Evolutionary conservation across 176 grass and related monocot genomes (phyloP), one percentile per base, ranked within the genome.

Genomic region (Aegilops longissima): DNA sequence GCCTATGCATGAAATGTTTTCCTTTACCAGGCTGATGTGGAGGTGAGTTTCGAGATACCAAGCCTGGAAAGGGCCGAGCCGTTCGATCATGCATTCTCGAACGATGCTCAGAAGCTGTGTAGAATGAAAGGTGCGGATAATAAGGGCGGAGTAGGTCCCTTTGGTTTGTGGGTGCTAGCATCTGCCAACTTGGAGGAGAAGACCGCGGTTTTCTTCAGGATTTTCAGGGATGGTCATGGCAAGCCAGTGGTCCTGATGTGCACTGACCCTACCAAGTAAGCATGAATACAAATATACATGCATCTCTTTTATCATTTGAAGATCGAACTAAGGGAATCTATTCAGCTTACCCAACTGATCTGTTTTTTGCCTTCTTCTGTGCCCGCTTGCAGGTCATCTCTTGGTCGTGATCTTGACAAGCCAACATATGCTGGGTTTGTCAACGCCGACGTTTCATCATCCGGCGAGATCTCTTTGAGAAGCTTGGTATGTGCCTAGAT

Each of bases 201-300:
- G 54, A 97, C 92, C 5, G 84, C 85, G 9, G 65, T 93, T 12
- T 91, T 95, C 80, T 97, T 97, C 83, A 88, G 87, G 3, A 64
- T 95, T 0, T 95, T 94, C 83, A 91, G 77, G 44, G 66, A 71
- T 31, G 61, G 42, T 0, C 20, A 86, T n/a, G 42, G 70, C 70
- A 93, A 93, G 81, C 86, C 75, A 23, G 83, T 91, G 39, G 80
- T 97, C 51, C 95, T 97, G 64, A 93, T 97, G 95, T 97, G 95
- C 84, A 72, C 80, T 47, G 95, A 97, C 68, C 90, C 92, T 8
- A 97, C 88, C 0, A 94, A 73, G 95, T 93, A 64, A 14, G 66
- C 0, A 2, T 11, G n/a, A 5, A 14, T 7, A 36, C 76, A 30
- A 29, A 12, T 18, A 35, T 44, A 12, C n/a, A 34, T 74, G 40